Evolutionary conservation across 2,329 filamentous ascomycete genomes (phyloP), one percentile per base, ranked within the genome.

Genomic region (Emergomyces orientalis): DNA sequence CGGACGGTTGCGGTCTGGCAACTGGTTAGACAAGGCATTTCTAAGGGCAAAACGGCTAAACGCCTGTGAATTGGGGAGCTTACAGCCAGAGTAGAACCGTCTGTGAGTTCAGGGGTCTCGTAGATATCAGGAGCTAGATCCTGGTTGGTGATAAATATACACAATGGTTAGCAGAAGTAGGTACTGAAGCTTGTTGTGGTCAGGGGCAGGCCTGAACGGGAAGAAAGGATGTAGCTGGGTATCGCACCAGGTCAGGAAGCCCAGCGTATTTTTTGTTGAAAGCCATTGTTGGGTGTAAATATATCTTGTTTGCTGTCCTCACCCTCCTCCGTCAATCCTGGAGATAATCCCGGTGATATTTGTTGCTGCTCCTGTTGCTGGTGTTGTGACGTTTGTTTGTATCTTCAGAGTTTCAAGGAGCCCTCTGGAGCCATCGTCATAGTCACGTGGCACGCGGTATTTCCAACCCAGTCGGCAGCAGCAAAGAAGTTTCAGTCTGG

Each of bases 101-200:
- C 92, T 72, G 89, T 93, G 68, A 97, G 80, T 62, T 96, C 92
- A 67, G 93, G 92, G 19, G 94, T 97, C 77, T 97, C 93, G 80
- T 97, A 97, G 71, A 96, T 90, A 72, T 97, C 94, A 68, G 92
- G 92, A 34, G 92, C 91, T 62, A 88, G 89, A 77, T 97, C 92
- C 89, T 95, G 68, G 61, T 37, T 68, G 22, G 62, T 60, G n/a
- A 34, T 22, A 14, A 57, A 25, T 54, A 43, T 25, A 13, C 56
- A 22, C 52, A 19, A 13, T 37, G n/a, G 41, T 49, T 30, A 34
- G 37, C 30, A 32, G 27, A 45, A 19, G 58, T 43, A 39, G 32
- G 54, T 32, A 67, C 73, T 66, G 69, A 47, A 41, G 39, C 59
- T 64, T 60, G 59, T n/a, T 45, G 37, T n/a, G 62, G 64, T 45